Evolutionary conservation across 1,284 basidiomycete genomes (phyloP).

Genomic region (Apiotrichum siamense): DNA sequence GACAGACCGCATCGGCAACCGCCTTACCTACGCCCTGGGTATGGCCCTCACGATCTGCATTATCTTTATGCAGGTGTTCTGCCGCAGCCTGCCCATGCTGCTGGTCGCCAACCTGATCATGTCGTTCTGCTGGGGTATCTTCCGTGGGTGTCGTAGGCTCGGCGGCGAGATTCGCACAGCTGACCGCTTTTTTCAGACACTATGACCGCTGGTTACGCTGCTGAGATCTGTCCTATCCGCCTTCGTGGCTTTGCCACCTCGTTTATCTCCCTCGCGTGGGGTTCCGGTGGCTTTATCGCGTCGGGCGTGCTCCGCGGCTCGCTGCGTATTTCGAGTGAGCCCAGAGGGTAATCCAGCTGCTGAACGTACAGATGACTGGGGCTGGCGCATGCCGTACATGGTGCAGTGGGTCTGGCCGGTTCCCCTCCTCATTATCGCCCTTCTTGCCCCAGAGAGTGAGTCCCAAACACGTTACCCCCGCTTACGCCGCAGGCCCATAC

Average conservation of each 20-base stretch:
- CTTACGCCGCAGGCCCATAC: too few species aligned
- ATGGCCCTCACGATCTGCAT: slow-evolving; percentile 30
- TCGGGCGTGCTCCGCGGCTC: slow-evolving; percentile 44
- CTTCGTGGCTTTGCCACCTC: slow-evolving; percentile 49
- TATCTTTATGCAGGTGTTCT: slow-evolving; percentile 41
- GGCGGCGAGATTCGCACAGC: not conserved
- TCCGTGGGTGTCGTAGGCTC: slow-evolving; percentile 1
- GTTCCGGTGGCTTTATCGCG: slow-evolving; percentile 41
- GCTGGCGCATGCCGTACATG: slow-evolving; percentile 19
- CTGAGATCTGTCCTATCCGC: slow-evolving; percentile 50
- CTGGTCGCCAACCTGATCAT: slow-evolving; percentile 17
- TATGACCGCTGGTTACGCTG: slow-evolving; percentile 49
- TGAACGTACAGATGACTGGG: too few species aligned
- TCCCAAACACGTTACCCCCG: too few species aligned
- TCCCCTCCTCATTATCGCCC: slow-evolving; percentile 10
- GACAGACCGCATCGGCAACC: too few species aligned
- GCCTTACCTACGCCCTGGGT: slow-evolving; percentile 36
- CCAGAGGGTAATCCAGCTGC: too few species aligned
- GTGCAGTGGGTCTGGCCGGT: slow-evolving; percentile 25
- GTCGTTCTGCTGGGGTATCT: slow-evolving; percentile 11
- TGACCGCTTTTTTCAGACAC: slow-evolving; percentile 35
- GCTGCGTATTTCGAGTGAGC: slow-evolving; percentile 27
- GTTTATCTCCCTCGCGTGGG: slow-evolving; percentile 51
- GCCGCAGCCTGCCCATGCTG: slow-evolving; percentile 41
- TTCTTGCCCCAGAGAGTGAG: slow-evolving; percentile 22